Percentiles rank a stretch among this genome's conserved stretches.
phyloP scores from a whole-genome alignment of 164 flowering plant species.

The Sedum album region DNA sequence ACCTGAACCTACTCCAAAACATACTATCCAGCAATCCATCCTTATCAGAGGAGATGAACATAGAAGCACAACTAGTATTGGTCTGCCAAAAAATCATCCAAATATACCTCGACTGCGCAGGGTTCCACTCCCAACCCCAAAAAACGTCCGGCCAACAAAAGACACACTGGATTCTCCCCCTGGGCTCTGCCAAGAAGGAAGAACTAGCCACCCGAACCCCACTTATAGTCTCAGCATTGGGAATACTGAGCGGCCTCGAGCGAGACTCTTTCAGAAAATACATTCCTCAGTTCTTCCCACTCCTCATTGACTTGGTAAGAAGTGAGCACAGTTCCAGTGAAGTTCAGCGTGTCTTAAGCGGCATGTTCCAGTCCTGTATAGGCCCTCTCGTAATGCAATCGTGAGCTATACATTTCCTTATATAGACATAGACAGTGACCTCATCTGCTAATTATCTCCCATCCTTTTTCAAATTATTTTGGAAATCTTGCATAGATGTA shows the following conservation, averaged over 20 bases:
- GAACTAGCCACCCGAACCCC: constrained; percentile 79
- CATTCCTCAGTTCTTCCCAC: constrained; percentile 53
- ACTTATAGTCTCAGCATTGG: constrained; percentile 51
- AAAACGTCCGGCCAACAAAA: constrained; percentile 18
- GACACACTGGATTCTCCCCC: constrained; percentile 58
- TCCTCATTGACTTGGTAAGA: constrained; percentile 67
- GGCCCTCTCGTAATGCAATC: constrained; percentile 63
- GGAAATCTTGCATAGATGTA: no score
- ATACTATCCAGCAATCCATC: constrained; percentile 32
- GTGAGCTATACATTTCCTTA: constrained; percentile 12
- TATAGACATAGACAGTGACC: background rate
- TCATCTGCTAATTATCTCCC: no score
- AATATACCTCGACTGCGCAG: constrained; percentile 64
- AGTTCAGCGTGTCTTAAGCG: constrained; percentile 55
- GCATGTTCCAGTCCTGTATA: constrained; percentile 65
- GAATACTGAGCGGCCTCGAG: constrained; percentile 42
- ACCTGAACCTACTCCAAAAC: constrained; percentile 31
- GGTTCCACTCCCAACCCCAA: constrained; percentile 12
- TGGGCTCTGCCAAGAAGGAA: constrained; percentile 78
- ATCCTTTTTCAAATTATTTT: no score
- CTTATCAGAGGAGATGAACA: constrained; percentile 35
- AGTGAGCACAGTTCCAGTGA: constrained; percentile 89
- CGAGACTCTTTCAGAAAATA: constrained; percentile 46
- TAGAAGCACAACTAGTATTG: constrained; percentile 51
- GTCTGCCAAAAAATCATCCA: constrained; percentile 55